Evolutionary conservation across 2,329 filamentous ascomycete genomes (phyloP).

Genomic region (Pezicula rhizophila): DNA sequence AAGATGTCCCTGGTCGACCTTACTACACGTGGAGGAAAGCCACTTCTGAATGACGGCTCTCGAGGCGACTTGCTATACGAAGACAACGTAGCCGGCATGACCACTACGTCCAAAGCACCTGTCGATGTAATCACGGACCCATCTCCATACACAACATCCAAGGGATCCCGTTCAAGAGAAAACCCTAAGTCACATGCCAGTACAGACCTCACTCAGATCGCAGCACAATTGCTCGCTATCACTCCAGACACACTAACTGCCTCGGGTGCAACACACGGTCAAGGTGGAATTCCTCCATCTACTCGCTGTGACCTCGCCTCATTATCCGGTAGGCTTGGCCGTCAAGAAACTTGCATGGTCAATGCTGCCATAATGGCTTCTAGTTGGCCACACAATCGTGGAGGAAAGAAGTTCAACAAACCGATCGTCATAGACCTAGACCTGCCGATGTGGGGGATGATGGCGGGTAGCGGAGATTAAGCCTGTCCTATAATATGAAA

Average conservation of each 20-base stretch:
- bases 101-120: not conserved
- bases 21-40: slow-evolving; percentile 36
- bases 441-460: slow-evolving; percentile 49
- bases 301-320: slow-evolving; percentile 35
- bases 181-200: not conserved
- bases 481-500: too few species aligned
- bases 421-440: slow-evolving; percentile 81
- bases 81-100: not conserved
- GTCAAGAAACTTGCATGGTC: slow-evolving; percentile 66
- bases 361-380: slow-evolving; percentile 72
- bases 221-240: slow-evolving; percentile 8
- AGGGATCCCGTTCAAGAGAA: not conserved
- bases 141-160: not conserved
- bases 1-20: slow-evolving; percentile 61
- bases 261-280: slow-evolving; percentile 25
- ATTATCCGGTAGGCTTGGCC: slow-evolving; percentile 30
- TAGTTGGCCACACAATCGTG: slow-evolving; percentile 55
- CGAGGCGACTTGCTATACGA: slow-evolving; percentile 3
- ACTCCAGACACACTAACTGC: slow-evolving; percentile 8
- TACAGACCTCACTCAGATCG: slow-evolving; percentile 3
- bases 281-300: slow-evolving; percentile 36
- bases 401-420: slow-evolving; percentile 64
- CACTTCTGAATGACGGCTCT: slow-evolving; percentile 41
- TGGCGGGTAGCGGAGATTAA: too few species aligned
- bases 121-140: too few species aligned